Evolutionary conservation across 163 green algal species (phyloP), one percentile per base, ranked within the genome.

Genomic region (Scenedesmus sp.): DNA sequence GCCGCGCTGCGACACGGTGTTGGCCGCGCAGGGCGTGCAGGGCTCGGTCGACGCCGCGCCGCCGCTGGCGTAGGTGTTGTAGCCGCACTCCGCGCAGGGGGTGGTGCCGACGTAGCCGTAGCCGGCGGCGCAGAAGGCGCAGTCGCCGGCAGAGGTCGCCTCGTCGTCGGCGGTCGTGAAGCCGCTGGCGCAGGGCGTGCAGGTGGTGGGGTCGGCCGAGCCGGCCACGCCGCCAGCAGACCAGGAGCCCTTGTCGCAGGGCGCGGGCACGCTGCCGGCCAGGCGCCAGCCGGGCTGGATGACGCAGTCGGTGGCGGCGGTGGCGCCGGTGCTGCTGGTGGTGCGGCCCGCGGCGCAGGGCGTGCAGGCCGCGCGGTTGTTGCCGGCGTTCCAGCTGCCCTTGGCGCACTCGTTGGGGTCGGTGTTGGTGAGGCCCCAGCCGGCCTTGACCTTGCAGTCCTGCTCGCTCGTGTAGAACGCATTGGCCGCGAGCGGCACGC

Each of bases 211-310:
- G 7, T 47, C 7, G 39, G 7, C 7, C 6, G 39, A 15, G 39
- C 6, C 39, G 14, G 44, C 45, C 13, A 31, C 45, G 29, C 58
- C 58, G 17, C 58, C 58, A 65, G 58, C 42, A 31, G 58, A 65
- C 29, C 42, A 65, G 1, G 14, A 29, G 31, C 58, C 58, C 58
- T 65, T 65, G 58, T 65, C 58, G 58, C 58, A 65, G 33, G 58
- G 58, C 17, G 24, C 58, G 5, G 58, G 58, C 18, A 65, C 42
- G 58, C 11, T 6, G 15, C 39, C 10, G 39, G 6, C 10, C 7
- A 15, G 10, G 39, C 39, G 39, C 58, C 58, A 65, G 33, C 58
- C 58, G 45, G 58, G 29, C 26, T 44, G 24, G 29, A 65, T 22
- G 42, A 65, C 58, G 58, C 58, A 65, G 29, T 65, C 29, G 58